Conservation (phyloP, 345 rosid genomes). For the Eutrema heterophyllum region DNA sequence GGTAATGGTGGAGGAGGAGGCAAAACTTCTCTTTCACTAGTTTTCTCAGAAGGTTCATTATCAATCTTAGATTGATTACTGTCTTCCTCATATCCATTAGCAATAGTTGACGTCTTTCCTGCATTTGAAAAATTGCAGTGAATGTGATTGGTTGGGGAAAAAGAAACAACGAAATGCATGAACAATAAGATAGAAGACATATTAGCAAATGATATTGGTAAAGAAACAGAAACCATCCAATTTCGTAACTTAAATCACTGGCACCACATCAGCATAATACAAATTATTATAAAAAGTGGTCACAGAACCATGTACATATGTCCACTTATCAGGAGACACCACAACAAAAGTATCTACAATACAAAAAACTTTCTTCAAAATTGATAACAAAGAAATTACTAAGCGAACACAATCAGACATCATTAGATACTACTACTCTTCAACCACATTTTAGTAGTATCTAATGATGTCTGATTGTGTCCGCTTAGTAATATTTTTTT, state of each 20-base stretch:
- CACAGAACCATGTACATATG: background rate
- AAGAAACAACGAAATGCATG: background rate
- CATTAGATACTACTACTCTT: background rate
- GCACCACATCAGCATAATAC: background rate
- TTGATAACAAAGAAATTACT: background rate
- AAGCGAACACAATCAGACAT: background rate
- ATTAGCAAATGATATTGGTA: background rate
- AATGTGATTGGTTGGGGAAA: background rate
- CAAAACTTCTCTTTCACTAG: conserved; percentile 45
- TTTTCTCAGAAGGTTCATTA: conserved; percentile 34
- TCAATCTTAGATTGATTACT: conserved; percentile 44
- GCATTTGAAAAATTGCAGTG: conserved; percentile 2
- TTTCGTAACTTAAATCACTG: background rate
- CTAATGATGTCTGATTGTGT: background rate
- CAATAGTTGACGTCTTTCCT: conserved; percentile 53
- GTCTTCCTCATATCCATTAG: conserved; percentile 57
- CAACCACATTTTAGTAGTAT: too few relatives aligned
- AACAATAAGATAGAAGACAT: background rate
- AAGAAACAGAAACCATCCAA: background rate
- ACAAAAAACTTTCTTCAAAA: background rate
- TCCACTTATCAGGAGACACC: background rate
- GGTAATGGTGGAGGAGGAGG: conserved; percentile 84
- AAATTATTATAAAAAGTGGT: background rate
- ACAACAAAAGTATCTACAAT: background rate
- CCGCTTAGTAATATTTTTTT: background rate